Evolutionary conservation across 1,284 basidiomycete species (phyloP), one percentile per base, ranked within the genome.

Genomic region (Apiotrichum sp.): DNA sequence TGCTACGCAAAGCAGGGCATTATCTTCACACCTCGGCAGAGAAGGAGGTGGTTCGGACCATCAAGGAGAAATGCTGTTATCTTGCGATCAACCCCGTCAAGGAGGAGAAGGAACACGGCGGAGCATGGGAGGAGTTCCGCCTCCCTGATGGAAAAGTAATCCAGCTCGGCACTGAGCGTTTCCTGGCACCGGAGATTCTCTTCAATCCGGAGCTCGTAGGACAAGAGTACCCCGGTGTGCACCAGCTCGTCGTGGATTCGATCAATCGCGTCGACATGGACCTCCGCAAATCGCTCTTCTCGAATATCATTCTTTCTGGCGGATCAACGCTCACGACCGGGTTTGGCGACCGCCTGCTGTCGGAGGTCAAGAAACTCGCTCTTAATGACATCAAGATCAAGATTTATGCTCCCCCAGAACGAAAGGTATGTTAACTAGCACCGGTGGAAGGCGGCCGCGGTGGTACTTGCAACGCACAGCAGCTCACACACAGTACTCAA

Each of bases 51-150:
- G 93, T 99, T 10, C 81, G 96, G 56, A 91, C 90, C 49, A 97
- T 98, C 77, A 99, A 98, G 78, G 96, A 98, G 79, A 96, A 97
- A 74, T 89, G 87, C 59, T 98, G 95, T 73, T 98, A 98, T 78
- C 81, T 98, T 55, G 90, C 95, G 3, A 72, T 90, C 43, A 92
- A 91, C 69, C 91, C 93, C 2, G 79, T 82, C 3, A 97, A 96
- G 75, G 96, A 98, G 76, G 93, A 98, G 78, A 98, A 97, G 74
- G 93, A 97, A 54, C 66, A 81, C 50, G 72, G 67, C 6, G 86
- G 86, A 9, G 83, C 86, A 39, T 80, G 79, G 60, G 95, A 98
- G 73, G 92, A 95, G 66, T 98, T 97, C 77, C 84, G 85, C 66
- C 78, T 99, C 65, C 96, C 96, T 5, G 96, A 99, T 72, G 96